Evolutionary conservation across 1,139 yeast species (phyloP).

Genomic region (Meyerozyma athensensis): DNA sequence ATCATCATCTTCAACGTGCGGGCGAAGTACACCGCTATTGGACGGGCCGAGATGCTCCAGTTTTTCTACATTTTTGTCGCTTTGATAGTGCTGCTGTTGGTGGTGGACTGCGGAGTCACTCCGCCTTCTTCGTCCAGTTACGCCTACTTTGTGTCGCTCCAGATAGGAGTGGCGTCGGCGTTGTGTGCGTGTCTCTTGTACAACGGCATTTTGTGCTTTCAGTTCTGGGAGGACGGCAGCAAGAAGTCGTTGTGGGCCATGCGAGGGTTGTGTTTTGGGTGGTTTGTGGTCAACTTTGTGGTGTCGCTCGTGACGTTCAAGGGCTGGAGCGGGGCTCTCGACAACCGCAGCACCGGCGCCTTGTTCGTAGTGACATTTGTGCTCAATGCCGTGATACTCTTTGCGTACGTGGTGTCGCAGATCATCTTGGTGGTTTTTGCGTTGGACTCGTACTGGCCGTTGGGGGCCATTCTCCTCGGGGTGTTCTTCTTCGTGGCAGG

Average conservation of each 20-base stretch:
- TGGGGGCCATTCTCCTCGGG: conserved; percentile 73
- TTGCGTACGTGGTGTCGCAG: conserved; percentile 64
- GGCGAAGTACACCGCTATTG: conserved; percentile 89
- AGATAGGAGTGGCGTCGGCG: conserved; percentile 69
- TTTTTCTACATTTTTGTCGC: conserved; percentile 61
- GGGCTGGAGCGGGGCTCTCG: conserved; percentile 50
- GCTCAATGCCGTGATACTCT: conserved; percentile 62
- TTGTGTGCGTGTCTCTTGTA: conserved; percentile 63
- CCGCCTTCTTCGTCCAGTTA: conserved; percentile 77
- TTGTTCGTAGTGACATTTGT: conserved; percentile 68
- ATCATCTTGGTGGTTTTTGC: conserved; percentile 63
- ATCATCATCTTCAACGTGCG: conserved; percentile 77
- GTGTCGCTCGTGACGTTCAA: conserved; percentile 70
- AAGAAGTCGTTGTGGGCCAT: conserved; percentile 54
- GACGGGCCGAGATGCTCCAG: conserved; percentile 78
- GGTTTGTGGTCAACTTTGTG: conserved; percentile 63
- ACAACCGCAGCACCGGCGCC: conserved; percentile 48
- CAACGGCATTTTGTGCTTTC: conserved; percentile 79
- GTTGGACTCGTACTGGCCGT: conserved; percentile 77
- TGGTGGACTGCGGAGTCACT: conserved; percentile 88
- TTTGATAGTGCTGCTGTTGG: conserved; percentile 58
- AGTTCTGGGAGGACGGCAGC: conserved; percentile 93
- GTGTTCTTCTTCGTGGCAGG: conserved; percentile 75
- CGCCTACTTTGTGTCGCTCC: conserved; percentile 80
- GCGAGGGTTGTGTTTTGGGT: conserved; percentile 42